phyloP scores from a whole-genome alignment of 345 rosid species.

The Ceriops decandra region DNA sequence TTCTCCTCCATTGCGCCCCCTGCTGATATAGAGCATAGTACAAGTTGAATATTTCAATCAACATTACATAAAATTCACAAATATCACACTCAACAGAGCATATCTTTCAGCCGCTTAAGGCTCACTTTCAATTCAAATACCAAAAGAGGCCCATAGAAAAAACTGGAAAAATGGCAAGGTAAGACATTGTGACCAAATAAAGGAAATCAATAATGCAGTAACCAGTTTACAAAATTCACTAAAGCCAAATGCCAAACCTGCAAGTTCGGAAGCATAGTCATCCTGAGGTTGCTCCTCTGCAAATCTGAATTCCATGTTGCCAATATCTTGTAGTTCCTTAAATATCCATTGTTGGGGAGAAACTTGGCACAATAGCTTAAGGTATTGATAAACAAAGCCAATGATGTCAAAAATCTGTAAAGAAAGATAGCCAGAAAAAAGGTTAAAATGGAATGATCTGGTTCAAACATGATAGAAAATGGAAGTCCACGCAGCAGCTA shows the following conservation, averaged over 20 bases:
- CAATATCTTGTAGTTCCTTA: constrained; percentile 93
- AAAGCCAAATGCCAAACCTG: constrained; percentile 46
- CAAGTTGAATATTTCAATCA: too few relatives aligned
- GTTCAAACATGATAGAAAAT: neutral
- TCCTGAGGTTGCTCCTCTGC: constrained; percentile 96
- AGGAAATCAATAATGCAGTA: neutral
- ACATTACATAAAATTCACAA: too few relatives aligned
- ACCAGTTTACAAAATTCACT: neutral
- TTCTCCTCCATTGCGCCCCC: too few relatives aligned
- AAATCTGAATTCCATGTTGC: constrained; percentile 86
- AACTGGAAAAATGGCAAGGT: too few relatives aligned
- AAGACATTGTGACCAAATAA: neutral
- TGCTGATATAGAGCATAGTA: too few relatives aligned
- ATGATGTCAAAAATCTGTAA: constrained; percentile 74
- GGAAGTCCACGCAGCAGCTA: neutral
- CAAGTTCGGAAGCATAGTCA: constrained; percentile 94
- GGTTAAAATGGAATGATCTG: neutral
- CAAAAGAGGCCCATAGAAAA: too few relatives aligned
- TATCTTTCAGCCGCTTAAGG: too few relatives aligned
- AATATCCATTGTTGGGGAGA: constrained; percentile 97
- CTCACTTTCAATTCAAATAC: too few relatives aligned
- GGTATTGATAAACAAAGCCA: constrained; percentile 83
- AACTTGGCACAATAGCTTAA: constrained; percentile 59
- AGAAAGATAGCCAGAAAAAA: neutral
- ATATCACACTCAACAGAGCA: too few relatives aligned